phyloP scores from a whole-genome alignment of 2,329 filamentous ascomycete species.

The Falciphora oryzae region DNA sequence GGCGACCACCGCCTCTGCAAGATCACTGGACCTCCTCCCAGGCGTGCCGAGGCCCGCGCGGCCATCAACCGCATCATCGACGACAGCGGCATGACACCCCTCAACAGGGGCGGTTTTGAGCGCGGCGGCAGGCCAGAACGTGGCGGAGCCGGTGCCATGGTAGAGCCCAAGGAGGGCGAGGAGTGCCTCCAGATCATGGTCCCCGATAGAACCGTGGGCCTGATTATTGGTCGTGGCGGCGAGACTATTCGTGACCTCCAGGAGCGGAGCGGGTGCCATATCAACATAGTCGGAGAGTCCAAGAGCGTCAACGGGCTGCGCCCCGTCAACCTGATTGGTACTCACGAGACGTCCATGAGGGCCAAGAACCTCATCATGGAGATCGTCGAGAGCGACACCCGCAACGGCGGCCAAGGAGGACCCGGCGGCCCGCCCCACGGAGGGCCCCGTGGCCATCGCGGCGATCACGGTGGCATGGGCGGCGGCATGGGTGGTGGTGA shows the following conservation, averaged over 20 bases:
- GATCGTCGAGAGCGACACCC: conserved; percentile 87
- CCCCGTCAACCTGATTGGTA: conserved; percentile 85
- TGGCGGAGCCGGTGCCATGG: conserved; percentile 26
- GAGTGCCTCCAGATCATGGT: conserved; percentile 92
- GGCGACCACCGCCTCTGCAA: conserved; percentile 77
- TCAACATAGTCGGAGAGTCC: conserved; percentile 90
- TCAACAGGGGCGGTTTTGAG: conserved; percentile 42
- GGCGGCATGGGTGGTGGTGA: conserved; percentile 42
- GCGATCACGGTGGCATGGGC: conserved; percentile 30
- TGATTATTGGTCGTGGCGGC: conserved; percentile 90
- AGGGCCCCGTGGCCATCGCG: conserved; percentile 17
- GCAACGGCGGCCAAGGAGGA: conserved; percentile 40
- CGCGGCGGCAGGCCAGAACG: conserved; percentile 33
- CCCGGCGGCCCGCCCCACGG: conserved; percentile 27
- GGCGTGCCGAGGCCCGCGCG: conserved; percentile 70
- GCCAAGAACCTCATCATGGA: conserved; percentile 89
- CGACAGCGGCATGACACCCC: conserved; percentile 62
- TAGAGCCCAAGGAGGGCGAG: conserved; percentile 68
- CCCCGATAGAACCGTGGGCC: conserved; percentile 82
- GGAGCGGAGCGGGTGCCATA: conserved; percentile 87
- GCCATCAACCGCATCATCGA: conserved; percentile 86
- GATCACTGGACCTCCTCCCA: conserved; percentile 67
- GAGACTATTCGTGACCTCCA: conserved; percentile 91
- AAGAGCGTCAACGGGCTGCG: conserved; percentile 88
- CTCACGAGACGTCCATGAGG: conserved; percentile 63